A percentile compares a stretch with the other conserved stretches of the same genome.
Evolutionary conservation across 2,329 filamentous ascomycete species (phyloP).

Genomic region (Colletotrichum viniferum): DNA sequence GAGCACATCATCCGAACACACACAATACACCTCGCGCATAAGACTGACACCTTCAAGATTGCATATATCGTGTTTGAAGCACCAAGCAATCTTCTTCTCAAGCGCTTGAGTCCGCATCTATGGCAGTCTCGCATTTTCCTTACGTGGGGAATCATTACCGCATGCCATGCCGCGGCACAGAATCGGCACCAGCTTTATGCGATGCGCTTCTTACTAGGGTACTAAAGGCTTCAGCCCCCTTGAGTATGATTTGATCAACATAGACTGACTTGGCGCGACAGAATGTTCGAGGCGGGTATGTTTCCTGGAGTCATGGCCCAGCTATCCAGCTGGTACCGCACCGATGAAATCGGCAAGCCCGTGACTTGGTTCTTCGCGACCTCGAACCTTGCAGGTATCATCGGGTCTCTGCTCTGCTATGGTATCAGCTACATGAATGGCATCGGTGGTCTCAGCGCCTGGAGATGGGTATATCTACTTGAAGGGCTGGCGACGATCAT

Average conservation of each 20-base stretch:
- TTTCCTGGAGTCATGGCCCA: conserved; percentile 46
- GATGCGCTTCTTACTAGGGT: conserved; percentile 43
- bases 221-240: background rate
- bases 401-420: conserved; percentile 36
- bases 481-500: conserved; percentile 45
- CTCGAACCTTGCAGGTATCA: conserved; percentile 34
- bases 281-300: conserved; percentile 43
- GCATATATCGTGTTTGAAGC: conserved; percentile 44
- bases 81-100: conserved; percentile 42
- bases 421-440: conserved; percentile 31
- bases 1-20: background rate
- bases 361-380: conserved; percentile 46
- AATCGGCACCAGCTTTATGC: conserved; percentile 41
- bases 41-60: conserved; percentile 28
- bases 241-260: background rate
- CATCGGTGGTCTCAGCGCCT: conserved; percentile 26
- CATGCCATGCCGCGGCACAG: conserved; percentile 41
- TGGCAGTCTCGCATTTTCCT: conserved; percentile 42
- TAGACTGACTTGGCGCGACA: background rate
- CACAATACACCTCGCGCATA: background rate
- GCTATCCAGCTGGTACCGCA: conserved; percentile 50
- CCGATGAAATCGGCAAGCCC: conserved; percentile 45
- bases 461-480: conserved; percentile 44
- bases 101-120: conserved; percentile 35
- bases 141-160: conserved; percentile 40